phyloP scores from a whole-genome alignment of 805 yeast species.

The Yarrowia divulgata region DNA sequence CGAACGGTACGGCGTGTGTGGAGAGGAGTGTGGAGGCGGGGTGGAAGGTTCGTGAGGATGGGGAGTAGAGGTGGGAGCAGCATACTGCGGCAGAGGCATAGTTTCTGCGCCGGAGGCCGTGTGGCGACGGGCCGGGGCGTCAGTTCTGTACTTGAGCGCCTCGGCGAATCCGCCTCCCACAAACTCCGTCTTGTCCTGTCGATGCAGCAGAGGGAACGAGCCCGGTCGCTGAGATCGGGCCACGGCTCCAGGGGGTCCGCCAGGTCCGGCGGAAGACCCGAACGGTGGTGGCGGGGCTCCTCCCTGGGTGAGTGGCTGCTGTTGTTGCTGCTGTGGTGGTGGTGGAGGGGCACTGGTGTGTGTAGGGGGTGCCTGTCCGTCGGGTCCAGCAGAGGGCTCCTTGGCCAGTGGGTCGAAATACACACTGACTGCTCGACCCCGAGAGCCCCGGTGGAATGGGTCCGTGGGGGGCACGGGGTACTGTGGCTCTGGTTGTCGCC shows the following conservation, averaged over 20 bases:
- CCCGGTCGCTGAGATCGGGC: conserved; percentile 46
- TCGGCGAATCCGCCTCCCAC: conserved; percentile 38
- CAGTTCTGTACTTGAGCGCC: conserved; percentile 34
- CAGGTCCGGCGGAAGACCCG: conserved; percentile 13
- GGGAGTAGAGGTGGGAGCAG: conserved; percentile 29
- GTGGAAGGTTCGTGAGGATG: conserved; percentile 36
- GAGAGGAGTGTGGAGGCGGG: conserved; percentile 38
- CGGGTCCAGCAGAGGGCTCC: conserved; percentile 38
- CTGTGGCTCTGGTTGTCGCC: conserved; percentile 36
- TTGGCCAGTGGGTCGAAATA: conserved; percentile 36
- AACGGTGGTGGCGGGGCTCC: conserved; percentile 30
- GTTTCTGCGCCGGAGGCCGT: conserved; percentile 36
- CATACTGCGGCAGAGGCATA: conserved; percentile 35
- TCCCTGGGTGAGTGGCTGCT: conserved; percentile 16
- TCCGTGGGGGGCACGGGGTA: conserved; percentile 32
- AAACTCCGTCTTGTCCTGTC: conserved; percentile 36
- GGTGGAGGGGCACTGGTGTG: conserved; percentile 27
- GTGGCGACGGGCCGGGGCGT: conserved; percentile 28
- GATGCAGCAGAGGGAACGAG: conserved; percentile 44
- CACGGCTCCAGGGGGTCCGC: conserved; percentile 35
- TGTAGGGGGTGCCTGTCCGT: conserved; percentile 26
- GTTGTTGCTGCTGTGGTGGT: conserved; percentile 17
- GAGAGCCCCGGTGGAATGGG: conserved; percentile 35
- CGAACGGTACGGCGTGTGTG: conserved; percentile 39
- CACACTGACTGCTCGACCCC: conserved; percentile 29